Base-by-base conservation (phyloP, 306 rosid genomes). In the Gleditsia sinensis region DNA sequence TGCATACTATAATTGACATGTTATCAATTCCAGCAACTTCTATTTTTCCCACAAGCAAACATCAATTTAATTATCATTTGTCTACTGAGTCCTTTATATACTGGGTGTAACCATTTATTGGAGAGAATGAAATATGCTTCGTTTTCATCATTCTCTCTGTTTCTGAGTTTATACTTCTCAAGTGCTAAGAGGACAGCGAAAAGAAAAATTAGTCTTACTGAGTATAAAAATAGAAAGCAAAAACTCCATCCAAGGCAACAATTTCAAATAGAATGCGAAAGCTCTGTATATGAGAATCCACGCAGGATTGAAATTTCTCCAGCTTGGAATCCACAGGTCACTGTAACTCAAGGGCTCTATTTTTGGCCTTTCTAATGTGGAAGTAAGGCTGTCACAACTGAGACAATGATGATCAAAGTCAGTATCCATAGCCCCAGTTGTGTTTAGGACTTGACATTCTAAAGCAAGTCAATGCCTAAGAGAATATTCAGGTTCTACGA, bases 311-410 rank as follows among this genome's bases (percentile, higher is more conserved):
- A 74, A 77, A n/a, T 82, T 74, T 69, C 71, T 78, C 75, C 77
- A 82, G 76, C 78, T 19, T 0, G 86, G 80, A 59, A 59, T 37
- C 86, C 86, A 82, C 23, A 78, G 27, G 51, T 66, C 83, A 48
- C 32, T 37, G 78, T 13, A 25, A 39, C 48, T 54, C 51, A 74
- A 67, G 57, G 83, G 78, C 71, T 78, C 71, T 74, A 48, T 33
- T 69, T n/a, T 62, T 78, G 75, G 69, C 23, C 69, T 63, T 80
- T 30, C 32, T 16, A 23, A 80, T 80, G 14, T 67, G n/a, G n/a
- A n/a, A 50, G n/a, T 14, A 43, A 63, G 3, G 80, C 49, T 34
- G 49, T 16, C 25, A 46, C 9, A 61, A 63, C 8, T 0, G 73
- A 17, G 6, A 10, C 12, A 42, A 34, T 16, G 54, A 80, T n/a